Evolutionary conservation across 2,329 filamentous ascomycete genomes (phyloP).

Genomic region (Huntiella omanensis): DNA sequence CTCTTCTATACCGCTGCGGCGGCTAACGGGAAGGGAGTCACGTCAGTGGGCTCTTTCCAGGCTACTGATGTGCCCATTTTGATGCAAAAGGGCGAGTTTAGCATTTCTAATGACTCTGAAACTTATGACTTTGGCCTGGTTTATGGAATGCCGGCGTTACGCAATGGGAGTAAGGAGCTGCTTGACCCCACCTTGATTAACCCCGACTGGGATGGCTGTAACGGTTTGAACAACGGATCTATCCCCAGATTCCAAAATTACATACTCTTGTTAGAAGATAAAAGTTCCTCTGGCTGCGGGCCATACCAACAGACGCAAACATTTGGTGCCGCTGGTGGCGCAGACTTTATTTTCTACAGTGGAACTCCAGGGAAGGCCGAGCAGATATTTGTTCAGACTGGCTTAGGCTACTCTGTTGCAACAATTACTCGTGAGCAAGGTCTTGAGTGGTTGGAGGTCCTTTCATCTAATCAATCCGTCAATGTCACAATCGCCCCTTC

Average conservation of each 20-base stretch:
- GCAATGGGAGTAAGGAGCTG: not conserved
- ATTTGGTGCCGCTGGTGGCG: not conserved
- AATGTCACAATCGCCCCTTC: not conserved
- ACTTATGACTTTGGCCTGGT: not conserved
- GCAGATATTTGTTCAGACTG: not conserved
- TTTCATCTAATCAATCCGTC: not conserved
- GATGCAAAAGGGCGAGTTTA: not conserved
- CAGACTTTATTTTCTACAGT: not conserved
- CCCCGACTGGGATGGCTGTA: not conserved
- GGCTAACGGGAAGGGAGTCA: slow-evolving; percentile 27
- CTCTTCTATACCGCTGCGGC: slow-evolving; percentile 29
- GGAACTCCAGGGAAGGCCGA: not conserved
- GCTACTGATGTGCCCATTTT: not conserved
- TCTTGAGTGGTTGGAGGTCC: not conserved
- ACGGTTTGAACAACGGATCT: not conserved
- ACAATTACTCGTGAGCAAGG: not conserved
- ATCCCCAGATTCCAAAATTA: not conserved
- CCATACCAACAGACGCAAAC: not conserved
- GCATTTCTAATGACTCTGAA: not conserved
- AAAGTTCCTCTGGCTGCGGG: not conserved
- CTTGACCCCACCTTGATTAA: not conserved
- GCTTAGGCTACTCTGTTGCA: not conserved
- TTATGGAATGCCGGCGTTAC: not conserved
- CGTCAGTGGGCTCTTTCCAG: slow-evolving; percentile 25
- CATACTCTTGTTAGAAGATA: not conserved